Conservation (phyloP, 1,284 basidiomycete species). For the Mycosarcoma maydis region DNA sequence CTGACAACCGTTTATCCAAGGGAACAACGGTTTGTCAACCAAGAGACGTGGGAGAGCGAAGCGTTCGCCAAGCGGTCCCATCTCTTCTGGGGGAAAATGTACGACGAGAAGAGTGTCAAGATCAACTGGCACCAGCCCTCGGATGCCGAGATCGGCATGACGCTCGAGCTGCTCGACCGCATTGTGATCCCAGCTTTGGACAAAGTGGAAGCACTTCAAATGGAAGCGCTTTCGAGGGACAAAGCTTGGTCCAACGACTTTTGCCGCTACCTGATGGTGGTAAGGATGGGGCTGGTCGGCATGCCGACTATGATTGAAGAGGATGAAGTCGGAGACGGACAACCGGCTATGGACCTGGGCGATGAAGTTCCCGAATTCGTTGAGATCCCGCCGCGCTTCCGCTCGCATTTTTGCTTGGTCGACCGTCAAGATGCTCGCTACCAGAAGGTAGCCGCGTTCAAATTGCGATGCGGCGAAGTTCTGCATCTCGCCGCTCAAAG, state of each 20-base stretch:
- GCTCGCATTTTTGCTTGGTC: constrained; percentile 78
- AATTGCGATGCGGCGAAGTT: constrained; percentile 76
- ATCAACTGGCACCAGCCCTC: constrained; percentile 89
- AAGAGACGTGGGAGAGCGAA: constrained; percentile 81
- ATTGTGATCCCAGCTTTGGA: constrained; percentile 77
- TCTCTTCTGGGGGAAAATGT: constrained; percentile 83
- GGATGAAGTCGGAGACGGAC: constrained; percentile 71
- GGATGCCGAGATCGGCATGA: constrained; percentile 80
- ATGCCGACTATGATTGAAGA: constrained; percentile 75
- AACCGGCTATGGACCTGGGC: constrained; percentile 73
- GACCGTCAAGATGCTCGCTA: constrained; percentile 82
- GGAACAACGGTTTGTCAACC: constrained; percentile 85
- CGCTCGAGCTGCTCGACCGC: constrained; percentile 79
- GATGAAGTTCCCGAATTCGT: constrained; percentile 76
- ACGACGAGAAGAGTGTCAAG: constrained; percentile 80
- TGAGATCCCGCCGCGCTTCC: constrained; percentile 65
- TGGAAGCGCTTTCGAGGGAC: constrained; percentile 22
- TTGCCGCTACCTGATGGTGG: constrained; percentile 76
- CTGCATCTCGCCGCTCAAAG: constrained; percentile 76
- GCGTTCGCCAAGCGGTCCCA: constrained; percentile 80
- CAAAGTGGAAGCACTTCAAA: constrained; percentile 74
- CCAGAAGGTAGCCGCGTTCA: constrained; percentile 74
- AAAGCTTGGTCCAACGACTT: constrained; percentile 86
- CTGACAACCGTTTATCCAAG: constrained; percentile 81
- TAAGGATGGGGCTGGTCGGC: constrained; percentile 77